Conservation (phyloP, 176 grass and related monocot species). For the Oryza officinalis region DNA sequence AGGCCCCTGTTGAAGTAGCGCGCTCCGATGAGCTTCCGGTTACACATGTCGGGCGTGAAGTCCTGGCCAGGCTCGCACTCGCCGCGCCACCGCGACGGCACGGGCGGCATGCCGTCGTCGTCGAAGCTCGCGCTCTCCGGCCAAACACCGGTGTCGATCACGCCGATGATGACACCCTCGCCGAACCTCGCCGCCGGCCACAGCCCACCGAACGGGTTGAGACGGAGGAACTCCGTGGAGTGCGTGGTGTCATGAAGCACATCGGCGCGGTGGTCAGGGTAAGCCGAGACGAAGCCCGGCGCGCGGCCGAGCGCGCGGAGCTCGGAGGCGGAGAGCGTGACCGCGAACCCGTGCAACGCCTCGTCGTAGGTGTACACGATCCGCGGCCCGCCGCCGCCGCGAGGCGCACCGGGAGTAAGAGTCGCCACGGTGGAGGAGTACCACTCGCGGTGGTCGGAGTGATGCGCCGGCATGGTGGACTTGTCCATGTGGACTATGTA, state of each 20-base stretch:
- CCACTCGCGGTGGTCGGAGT: conserved; percentile 36
- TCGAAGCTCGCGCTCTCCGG: conserved; percentile 56
- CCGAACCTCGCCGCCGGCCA: conserved; percentile 48
- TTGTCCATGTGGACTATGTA: conserved; percentile 69
- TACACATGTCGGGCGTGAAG: conserved; percentile 57
- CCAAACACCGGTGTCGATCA: conserved; percentile 55
- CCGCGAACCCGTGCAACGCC: conserved; percentile 55
- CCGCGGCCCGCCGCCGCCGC: background rate
- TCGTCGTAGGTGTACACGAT: conserved; percentile 52
- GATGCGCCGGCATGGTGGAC: conserved; percentile 39
- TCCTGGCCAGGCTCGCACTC: conserved; percentile 43
- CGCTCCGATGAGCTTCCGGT: conserved; percentile 78
- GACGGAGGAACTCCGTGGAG: conserved; percentile 48
- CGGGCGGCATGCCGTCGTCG: conserved; percentile 36
- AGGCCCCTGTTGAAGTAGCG: conserved; percentile 64
- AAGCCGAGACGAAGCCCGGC: conserved; percentile 42
- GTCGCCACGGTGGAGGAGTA: conserved; percentile 35
- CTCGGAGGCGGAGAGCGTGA: conserved; percentile 25
- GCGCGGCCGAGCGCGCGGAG: conserved; percentile 10
- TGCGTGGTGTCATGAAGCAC: conserved; percentile 49
- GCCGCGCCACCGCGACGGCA: conserved; percentile 52
- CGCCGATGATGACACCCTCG: conserved; percentile 57
- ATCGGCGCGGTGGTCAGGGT: conserved; percentile 12
- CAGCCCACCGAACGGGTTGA: conserved; percentile 15
- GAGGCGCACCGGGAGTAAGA: background rate